phyloP scores from a whole-genome alignment of 2,329 filamentous ascomycete genomes.

The Hymenoscyphus fraxineus region DNA sequence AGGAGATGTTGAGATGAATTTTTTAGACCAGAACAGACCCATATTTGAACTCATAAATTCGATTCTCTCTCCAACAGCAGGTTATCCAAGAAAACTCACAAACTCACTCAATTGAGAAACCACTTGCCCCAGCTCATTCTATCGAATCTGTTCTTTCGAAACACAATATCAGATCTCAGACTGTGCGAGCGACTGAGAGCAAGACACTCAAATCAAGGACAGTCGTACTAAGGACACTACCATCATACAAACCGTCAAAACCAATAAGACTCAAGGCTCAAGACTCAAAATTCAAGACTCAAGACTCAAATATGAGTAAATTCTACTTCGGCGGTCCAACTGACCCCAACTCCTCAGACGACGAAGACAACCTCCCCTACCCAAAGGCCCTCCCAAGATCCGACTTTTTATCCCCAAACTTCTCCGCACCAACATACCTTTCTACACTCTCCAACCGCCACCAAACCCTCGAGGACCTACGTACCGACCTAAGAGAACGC shows the following conservation, averaged over 20 bases:
- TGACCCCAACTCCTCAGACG: slow-evolving; percentile 36
- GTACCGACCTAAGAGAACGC: slow-evolving; percentile 77
- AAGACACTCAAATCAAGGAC: no score
- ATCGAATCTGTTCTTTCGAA: no score
- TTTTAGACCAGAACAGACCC: no score
- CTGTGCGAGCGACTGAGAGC: no score
- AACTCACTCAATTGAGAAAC: no score
- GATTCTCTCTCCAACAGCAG: no score
- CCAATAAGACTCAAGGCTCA: not conserved
- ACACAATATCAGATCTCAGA: no score
- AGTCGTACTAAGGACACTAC: no score
- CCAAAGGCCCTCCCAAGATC: slow-evolving; percentile 76
- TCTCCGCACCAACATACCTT: slow-evolving; percentile 79
- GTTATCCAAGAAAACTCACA: no score
- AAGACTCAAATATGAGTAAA: slow-evolving; percentile 40
- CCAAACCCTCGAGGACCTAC: slow-evolving; percentile 92
- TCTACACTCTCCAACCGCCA: slow-evolving; percentile 80
- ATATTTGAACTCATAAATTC: no score
- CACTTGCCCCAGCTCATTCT: no score
- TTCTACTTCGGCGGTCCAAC: slow-evolving; percentile 41
- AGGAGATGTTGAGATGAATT: no score
- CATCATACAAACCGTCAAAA: not conserved
- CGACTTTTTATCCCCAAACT: slow-evolving; percentile 75
- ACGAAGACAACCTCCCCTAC: slow-evolving; percentile 77
- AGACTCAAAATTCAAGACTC: not conserved